Evolutionary conservation across 2,329 filamentous ascomycete species (phyloP).

Genomic region (Ceratocystis variospora): DNA sequence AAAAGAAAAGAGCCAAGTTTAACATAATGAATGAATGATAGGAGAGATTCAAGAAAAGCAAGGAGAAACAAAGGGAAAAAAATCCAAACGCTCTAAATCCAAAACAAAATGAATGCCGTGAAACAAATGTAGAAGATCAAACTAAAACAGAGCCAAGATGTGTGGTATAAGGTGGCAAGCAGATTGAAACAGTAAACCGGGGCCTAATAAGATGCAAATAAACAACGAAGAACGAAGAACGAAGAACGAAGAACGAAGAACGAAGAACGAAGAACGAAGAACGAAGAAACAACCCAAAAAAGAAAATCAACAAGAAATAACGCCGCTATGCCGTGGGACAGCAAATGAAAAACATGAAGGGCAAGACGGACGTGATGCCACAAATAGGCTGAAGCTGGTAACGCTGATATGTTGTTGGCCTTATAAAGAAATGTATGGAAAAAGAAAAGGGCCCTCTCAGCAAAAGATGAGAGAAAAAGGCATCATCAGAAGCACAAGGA

Average conservation of each 20-base stretch:
- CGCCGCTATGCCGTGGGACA: background rate
- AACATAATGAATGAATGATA: background rate
- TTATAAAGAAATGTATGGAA: background rate
- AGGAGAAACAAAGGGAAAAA: background rate
- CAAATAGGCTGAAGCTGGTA: background rate
- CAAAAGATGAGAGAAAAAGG: constrained; percentile 1
- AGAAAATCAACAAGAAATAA: background rate
- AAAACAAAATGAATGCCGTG: background rate
- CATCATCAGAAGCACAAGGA: too few relatives aligned
- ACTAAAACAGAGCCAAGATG: background rate
- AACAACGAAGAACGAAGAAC: background rate
- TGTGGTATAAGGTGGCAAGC: background rate
- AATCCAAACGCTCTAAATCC: constrained; percentile 1
- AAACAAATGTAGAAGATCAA: background rate
- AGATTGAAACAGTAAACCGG: background rate
- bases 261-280: background rate
- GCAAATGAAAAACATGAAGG: background rate
- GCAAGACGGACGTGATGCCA: background rate
- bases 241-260: background rate
- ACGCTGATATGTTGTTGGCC: too few relatives aligned
- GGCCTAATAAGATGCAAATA: background rate
- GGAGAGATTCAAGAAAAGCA: background rate
- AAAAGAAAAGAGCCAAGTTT: background rate
- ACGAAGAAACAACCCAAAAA: background rate
- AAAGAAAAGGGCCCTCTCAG: background rate